A percentile compares a stretch with the other conserved stretches of the same genome.
These are phyloP conservation scores for Solanum okadae DNA, from an alignment of 257 asterid genomes.

Conservation along the genomic window DNA sequence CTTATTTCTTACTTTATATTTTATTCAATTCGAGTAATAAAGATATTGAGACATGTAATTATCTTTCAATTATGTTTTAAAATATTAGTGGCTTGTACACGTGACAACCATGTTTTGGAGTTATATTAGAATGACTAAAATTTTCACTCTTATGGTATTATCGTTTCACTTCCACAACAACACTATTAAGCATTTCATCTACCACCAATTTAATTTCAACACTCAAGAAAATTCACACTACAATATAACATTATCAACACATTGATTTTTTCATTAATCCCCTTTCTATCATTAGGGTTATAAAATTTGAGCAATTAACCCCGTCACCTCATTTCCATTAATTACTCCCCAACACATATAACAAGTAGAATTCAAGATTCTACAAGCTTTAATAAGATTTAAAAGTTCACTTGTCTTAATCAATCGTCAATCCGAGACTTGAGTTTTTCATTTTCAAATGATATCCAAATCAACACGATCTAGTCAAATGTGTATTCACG, in stretches of 20 bases:
- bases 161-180: neutral
- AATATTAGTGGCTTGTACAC: too few species aligned
- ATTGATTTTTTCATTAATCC: neutral
- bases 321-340: neutral
- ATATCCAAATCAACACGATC: neutral
- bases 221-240: neutral
- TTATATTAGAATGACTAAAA: too few species aligned
- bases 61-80: too few species aligned
- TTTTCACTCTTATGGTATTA: too few species aligned
- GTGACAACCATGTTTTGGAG: too few species aligned
- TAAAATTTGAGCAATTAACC: neutral
- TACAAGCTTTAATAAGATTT: neutral
- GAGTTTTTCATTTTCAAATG: neutral
- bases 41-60: too few species aligned
- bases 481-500: neutral
- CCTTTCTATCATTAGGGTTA: neutral
- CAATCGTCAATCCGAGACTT: too few species aligned
- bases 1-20: too few species aligned
- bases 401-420: neutral
- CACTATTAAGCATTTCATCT: neutral
- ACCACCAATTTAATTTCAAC: neutral
- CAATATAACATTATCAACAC: neutral
- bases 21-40: too few species aligned
- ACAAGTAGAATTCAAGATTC: neutral
- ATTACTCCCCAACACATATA: neutral